Conservation (phyloP, 2,329 filamentous ascomycete genomes). For the Paecilomyces sp. region DNA sequence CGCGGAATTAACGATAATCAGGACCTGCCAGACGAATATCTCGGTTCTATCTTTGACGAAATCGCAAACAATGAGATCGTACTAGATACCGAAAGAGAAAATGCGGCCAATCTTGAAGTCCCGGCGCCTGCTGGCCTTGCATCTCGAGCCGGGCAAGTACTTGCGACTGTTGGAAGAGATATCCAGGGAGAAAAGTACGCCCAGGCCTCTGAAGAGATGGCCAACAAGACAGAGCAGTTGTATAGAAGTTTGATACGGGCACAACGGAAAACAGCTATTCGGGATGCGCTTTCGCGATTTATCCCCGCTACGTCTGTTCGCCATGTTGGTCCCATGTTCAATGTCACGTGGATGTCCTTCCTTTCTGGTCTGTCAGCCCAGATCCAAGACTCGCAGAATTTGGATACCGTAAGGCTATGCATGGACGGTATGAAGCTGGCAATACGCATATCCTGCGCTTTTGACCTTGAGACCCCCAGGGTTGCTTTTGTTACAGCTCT, state of each 20-base stretch:
- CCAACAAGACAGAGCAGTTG: conserved; percentile 69
- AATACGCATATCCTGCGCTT: conserved; percentile 86
- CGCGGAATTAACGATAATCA: conserved; percentile 95
- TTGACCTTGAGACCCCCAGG: conserved; percentile 85
- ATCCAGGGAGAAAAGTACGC: conserved; percentile 87
- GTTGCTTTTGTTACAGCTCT: conserved; percentile 92
- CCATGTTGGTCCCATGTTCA: conserved; percentile 97
- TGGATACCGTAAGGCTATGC: conserved; percentile 85
- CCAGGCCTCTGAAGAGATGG: conserved; percentile 93
- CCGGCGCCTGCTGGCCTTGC: conserved; percentile 62
- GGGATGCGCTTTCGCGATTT: conserved; percentile 62
- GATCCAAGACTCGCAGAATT: conserved; percentile 86
- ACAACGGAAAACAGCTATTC: conserved; percentile 72
- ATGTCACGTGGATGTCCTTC: conserved; percentile 98
- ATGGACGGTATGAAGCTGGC: conserved; percentile 94
- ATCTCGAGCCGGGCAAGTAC: conserved; percentile 76
- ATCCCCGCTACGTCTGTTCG: conserved; percentile 90
- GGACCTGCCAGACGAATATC: conserved; percentile 87
- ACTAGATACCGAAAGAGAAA: conserved; percentile 82
- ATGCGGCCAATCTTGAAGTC: conserved; percentile 71
- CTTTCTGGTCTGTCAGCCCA: conserved; percentile 89
- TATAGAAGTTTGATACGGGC: conserved; percentile 91
- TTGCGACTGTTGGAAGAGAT: conserved; percentile 87
- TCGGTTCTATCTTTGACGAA: conserved; percentile 83
- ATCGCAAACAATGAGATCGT: conserved; percentile 91